Evolutionary conservation across 75 land plant genomes (phyloP), one percentile per base, ranked within the genome.

Genomic region (Sequoia sempervirens): DNA sequence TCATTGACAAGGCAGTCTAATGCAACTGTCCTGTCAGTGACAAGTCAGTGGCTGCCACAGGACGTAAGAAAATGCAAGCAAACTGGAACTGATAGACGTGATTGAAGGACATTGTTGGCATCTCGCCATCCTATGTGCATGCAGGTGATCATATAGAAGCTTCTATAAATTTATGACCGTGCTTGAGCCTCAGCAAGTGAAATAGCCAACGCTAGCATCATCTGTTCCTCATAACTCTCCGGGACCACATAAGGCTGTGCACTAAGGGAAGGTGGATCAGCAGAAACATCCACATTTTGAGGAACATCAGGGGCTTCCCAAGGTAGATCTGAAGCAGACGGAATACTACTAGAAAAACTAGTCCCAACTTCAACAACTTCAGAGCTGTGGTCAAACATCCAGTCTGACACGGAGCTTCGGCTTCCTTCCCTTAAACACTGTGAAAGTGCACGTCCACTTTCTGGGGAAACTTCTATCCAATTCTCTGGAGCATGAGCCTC

Each of bases 181-280:
- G 88, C 75, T 82, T 88, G 92, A 45, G 98, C 95, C 75, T 96
- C 99, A 13, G 99, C 95, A 56, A 96, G 89, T 5, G 99, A 96
- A 68, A 95, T 84, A 34, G 95, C 99, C 94, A 97, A 95, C 9
- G 99, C 99, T 80, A 97, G 89, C 97, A 97, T 97, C 91, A 97
- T 93, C 86, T 97, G 99, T 88, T 97, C 99, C 86, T 97, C 99
- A 83, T 87, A 96, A 80, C 91, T 95, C 32, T 97, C 96, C 0
- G 97, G 97, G 47, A 97, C 70, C 47, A 91, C 73, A 30, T 58
- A 83, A 53, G 85, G 38, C 17, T 76, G 80, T 14, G 84, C 82
- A 5, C 54, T 82, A 13, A 84, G 32, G 37, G 52, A 38, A 83
- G 85, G 68, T 79, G 89, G 88, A 69, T 47, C 87, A 52, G 70